Evolutionary conservation across 768 basidiomycete species (phyloP).

Genomic region (Sistotremastrum suecicum): DNA sequence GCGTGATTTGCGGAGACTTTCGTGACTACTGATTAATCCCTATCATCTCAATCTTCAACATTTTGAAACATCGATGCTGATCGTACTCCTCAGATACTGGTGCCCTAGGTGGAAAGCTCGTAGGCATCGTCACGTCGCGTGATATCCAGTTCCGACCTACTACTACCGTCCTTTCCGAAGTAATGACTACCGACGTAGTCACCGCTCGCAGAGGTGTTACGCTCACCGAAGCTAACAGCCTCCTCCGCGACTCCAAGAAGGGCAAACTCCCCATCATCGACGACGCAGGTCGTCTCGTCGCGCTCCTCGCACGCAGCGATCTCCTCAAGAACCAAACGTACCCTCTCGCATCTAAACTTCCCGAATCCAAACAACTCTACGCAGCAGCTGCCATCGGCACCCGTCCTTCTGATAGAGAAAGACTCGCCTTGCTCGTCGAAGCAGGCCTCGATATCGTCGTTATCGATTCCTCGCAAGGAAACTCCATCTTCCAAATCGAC

Average conservation of each 20-base stretch:
- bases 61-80: slow-evolving; percentile 9
- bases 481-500: slow-evolving; percentile 85
- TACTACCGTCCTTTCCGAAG: slow-evolving; percentile 47
- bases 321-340: slow-evolving; percentile 95
- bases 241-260: slow-evolving; percentile 93
- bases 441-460: slow-evolving; percentile 93
- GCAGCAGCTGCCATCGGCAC: slow-evolving; percentile 95
- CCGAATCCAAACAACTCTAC: slow-evolving; percentile 86
- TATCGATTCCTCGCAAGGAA: slow-evolving; percentile 94
- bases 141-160: slow-evolving; percentile 86
- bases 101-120: slow-evolving; percentile 73
- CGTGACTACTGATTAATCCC: slow-evolving; percentile 22
- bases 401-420: slow-evolving; percentile 73
- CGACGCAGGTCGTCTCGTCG: slow-evolving; percentile 45
- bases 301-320: slow-evolving; percentile 92
- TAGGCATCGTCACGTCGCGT: slow-evolving; percentile 93
- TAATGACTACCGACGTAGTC: slow-evolving; percentile 86
- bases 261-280: slow-evolving; percentile 90
- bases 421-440: slow-evolving; percentile 74
- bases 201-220: slow-evolving; percentile 84
- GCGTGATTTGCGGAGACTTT: slow-evolving; percentile 63
- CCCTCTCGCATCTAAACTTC: slow-evolving; percentile 86
- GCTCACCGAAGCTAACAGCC: slow-evolving; percentile 80
- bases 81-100: slow-evolving; percentile 53
- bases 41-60: slow-evolving; percentile 3